Percentiles rank a stretch among this genome's conserved stretches.
phyloP scores from a whole-genome alignment of 2,329 filamentous ascomycete genomes.

The Onygenales sp. region DNA sequence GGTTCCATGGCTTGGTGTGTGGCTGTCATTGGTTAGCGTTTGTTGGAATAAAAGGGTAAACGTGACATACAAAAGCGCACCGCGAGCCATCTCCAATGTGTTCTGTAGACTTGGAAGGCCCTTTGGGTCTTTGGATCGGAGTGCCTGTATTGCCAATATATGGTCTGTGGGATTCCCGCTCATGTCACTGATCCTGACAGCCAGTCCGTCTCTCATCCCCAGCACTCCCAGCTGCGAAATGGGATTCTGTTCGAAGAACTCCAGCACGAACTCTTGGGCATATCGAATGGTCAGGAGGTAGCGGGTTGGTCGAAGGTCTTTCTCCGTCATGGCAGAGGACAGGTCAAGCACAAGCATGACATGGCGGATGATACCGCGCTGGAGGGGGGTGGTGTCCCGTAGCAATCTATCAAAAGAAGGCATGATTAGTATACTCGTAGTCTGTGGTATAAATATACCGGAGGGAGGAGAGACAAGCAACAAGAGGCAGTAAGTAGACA shows the following conservation, averaged over 20 bases:
- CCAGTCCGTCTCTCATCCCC: constrained; percentile 87
- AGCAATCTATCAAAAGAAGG: constrained; percentile 51
- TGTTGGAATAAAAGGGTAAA: not conserved
- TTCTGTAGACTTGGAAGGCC: constrained; percentile 82
- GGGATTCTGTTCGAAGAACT: constrained; percentile 97
- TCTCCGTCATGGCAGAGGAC: constrained; percentile 87
- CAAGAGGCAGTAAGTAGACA: no score
- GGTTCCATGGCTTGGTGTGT: constrained; percentile 87
- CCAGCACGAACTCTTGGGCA: constrained; percentile 76
- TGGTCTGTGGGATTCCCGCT: constrained; percentile 87
- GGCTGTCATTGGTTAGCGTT: constrained; percentile 38
- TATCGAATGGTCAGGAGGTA: constrained; percentile 75
- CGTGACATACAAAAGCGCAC: constrained; percentile 63
- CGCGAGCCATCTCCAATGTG: constrained; percentile 88
- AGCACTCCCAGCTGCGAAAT: constrained; percentile 91
- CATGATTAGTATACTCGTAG: not conserved
- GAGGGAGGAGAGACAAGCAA: not conserved
- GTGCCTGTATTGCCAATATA: constrained; percentile 61
- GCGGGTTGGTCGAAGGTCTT: constrained; percentile 82
- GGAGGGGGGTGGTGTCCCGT: constrained; percentile 88
- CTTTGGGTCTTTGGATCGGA: constrained; percentile 58
- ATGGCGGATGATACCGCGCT: constrained; percentile 96
- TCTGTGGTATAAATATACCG: not conserved
- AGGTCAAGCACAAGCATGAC: constrained; percentile 84
- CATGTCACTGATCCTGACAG: constrained; percentile 76